Percentiles rank a stretch among this genome's conserved stretches.
Conservation (phyloP, 225 moss, liverwort and hornwort species). For the Neckera pumila region DNA sequence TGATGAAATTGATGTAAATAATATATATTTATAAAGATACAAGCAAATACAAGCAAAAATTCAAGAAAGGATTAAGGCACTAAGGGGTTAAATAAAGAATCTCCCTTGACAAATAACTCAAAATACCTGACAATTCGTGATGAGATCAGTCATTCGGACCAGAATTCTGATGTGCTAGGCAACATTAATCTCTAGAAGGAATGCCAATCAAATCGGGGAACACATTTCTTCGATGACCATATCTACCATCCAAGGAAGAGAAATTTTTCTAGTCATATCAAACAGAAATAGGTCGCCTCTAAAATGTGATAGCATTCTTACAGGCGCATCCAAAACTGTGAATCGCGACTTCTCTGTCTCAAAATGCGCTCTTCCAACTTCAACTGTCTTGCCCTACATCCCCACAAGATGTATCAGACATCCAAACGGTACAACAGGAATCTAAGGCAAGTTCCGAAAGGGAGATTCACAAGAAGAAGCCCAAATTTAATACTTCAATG, state of each 20-base stretch:
- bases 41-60: neutral
- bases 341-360: constrained; percentile 83
- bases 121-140: neutral
- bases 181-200: neutral
- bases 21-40: neutral
- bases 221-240: neutral
- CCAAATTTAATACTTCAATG: neutral
- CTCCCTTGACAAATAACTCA: neutral
- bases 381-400: constrained; percentile 87
- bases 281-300: neutral
- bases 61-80: neutral
- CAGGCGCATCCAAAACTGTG: constrained; percentile 71
- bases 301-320: neutral
- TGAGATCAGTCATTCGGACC: neutral
- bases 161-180: neutral
- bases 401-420: neutral
- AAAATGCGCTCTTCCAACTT: constrained; percentile 95
- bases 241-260: neutral
- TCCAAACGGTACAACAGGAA: neutral
- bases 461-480: neutral
- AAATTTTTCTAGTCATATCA: neutral
- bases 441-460: neutral
- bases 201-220: neutral
- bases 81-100: neutral
- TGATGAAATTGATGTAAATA: neutral